Conservation (phyloP, 179 eudicot species). For the Dionaea muscipula region DNA sequence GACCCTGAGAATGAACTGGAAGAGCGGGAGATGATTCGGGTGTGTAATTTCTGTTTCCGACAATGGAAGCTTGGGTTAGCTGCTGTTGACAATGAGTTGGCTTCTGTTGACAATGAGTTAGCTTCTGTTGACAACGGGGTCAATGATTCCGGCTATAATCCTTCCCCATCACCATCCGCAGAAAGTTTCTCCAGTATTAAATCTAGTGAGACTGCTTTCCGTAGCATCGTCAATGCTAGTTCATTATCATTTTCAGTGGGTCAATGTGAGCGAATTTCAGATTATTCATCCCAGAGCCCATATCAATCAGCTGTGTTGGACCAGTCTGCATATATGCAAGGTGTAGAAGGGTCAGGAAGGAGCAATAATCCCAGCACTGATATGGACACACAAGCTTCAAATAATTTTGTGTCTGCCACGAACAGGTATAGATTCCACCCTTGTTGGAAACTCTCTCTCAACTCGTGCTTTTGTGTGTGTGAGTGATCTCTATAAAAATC, state of each 20-base stretch:
- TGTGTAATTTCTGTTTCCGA: constrained; percentile 80
- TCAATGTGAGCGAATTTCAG: constrained; percentile 35
- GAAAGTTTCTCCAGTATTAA: constrained; percentile 47
- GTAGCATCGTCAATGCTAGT: constrained; percentile 48
- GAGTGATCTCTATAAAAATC: neutral
- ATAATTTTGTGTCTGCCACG: constrained; percentile 30
- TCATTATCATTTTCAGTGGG: constrained; percentile 50
- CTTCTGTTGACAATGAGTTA: constrained; percentile 15
- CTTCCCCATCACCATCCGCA: constrained; percentile 37
- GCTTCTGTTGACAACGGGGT: constrained; percentile 33
- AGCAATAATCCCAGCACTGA: constrained; percentile 27
- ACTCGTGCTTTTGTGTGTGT: neutral
- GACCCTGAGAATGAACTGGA: constrained; percentile 27
- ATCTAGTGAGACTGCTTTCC: constrained; percentile 50
- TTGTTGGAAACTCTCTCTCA: neutral
- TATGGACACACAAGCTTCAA: constrained; percentile 26
- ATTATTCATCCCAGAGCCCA: constrained; percentile 38
- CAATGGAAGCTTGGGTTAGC: constrained; percentile 62
- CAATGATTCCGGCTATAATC: constrained; percentile 26
- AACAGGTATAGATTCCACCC: constrained; percentile 46
- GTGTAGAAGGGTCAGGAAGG: constrained; percentile 30
- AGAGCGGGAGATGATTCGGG: constrained; percentile 71
- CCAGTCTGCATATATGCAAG: constrained; percentile 27
- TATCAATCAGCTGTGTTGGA: constrained; percentile 52
- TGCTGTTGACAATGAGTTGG: constrained; percentile 14